Evolutionary conservation across 768 basidiomycete species (phyloP), one percentile per base, ranked within the genome.

Genomic region (Leucosporidium creatinivorum): DNA sequence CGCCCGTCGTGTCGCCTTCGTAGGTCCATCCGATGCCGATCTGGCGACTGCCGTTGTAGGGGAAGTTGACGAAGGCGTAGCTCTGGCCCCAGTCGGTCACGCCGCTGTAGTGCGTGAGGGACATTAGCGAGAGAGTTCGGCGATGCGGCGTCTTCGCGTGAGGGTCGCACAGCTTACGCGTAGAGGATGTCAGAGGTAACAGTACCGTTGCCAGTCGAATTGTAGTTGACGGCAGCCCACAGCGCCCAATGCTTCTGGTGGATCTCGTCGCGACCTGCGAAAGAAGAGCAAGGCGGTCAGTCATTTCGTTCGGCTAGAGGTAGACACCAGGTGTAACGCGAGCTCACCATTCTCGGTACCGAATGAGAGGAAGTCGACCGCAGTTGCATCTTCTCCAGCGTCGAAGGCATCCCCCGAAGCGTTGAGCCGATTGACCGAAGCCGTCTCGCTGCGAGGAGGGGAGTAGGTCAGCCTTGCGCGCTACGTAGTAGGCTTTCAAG

Each of bases 21-120:
- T 73, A 74, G 10, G 72, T 74, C 73, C 73, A 74, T 18, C 73
- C 73, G 28, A 70, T 50, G 8, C 62, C 10, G 18, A 73, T 66
- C 9, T 61, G 58, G 2, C 72, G 66, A 25, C 51, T 57, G 18
- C 54, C 58, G 4, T 61, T 52, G 44, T 66, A 63, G 8, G 74
- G 74, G 58, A 74, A 73, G 49, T 58, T 31, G 61, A 73, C 69
- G 47, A 63, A 73, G 18, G 74, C 74, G 58, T 74, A 74, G 0
- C 65, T 57, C n/a, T 51, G 57, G 58, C 74, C 74, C 72, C 70
- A 73, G 63, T 74, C 71, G 5, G 62, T 61, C 10, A 73, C 73
- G 30, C 73, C 73, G 28, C 52, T 61, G 33, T 39, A n/a, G n/a
- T n/a, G n/a, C n/a, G n/a, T n/a, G n/a, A n/a, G n/a, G n/a, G n/a